Evolutionary conservation across 148 eudicot genomes (phyloP).

Genomic region (Rhododendron ovatum): DNA sequence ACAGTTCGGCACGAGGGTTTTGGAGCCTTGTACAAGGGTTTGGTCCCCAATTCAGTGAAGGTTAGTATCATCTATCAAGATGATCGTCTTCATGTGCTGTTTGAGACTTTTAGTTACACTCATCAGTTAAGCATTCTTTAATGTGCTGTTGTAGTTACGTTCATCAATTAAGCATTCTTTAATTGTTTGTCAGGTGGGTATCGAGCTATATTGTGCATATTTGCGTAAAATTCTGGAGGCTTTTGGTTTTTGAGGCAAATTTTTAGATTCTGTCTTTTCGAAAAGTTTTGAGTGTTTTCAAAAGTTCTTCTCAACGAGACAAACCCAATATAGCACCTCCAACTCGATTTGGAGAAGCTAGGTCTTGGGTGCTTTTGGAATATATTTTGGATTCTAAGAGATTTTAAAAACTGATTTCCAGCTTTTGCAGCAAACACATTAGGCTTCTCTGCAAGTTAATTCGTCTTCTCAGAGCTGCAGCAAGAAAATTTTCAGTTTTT

Average conservation of each 20-base stretch:
- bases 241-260: neutral
- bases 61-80: conserved; percentile 24
- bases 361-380: neutral
- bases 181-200: neutral
- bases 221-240: neutral
- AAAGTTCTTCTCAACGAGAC: neutral
- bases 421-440: neutral
- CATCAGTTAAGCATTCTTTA: neutral
- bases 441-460: neutral
- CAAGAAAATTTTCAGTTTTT: neutral
- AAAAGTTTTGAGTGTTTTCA: neutral
- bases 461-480: neutral
- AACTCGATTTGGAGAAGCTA: neutral
- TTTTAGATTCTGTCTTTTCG: neutral
- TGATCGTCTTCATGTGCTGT: neutral
- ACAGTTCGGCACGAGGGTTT: conserved; percentile 83
- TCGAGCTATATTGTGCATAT: neutral
- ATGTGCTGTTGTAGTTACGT: neutral
- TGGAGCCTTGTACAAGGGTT: conserved; percentile 86
- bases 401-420: neutral
- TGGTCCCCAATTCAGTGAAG: conserved; percentile 94
- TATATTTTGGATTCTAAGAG: neutral
- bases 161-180: neutral
- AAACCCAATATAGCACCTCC: neutral
- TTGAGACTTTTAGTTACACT: neutral